Percentiles rank a stretch among this genome's conserved stretches.
Conservation (phyloP, 2,329 filamentous ascomycete species). For the Aspergillus cejpii region DNA sequence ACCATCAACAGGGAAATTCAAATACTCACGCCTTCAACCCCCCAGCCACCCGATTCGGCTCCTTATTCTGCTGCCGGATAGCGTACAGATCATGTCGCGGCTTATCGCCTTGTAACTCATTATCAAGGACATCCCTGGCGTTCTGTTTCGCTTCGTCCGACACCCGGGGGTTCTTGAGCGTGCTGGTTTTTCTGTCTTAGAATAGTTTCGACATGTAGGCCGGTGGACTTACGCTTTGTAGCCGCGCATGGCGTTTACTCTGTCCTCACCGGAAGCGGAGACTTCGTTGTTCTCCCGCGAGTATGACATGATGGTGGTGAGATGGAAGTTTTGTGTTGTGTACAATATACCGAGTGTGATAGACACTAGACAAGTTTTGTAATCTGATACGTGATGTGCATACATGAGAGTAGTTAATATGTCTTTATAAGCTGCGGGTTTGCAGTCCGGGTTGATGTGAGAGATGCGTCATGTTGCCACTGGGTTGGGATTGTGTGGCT, state of each 20-base stretch:
- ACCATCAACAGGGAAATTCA: background rate
- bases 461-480: slow-evolving; percentile 6
- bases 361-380: background rate
- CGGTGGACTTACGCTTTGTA: slow-evolving; percentile 20
- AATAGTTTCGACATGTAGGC: too few species aligned
- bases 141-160: slow-evolving; percentile 22
- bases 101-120: slow-evolving; percentile 15
- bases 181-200: slow-evolving; percentile 2
- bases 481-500: background rate
- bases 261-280: slow-evolving; percentile 12
- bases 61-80: slow-evolving; percentile 4
- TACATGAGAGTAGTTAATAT: too few species aligned
- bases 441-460: background rate
- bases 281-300: slow-evolving; percentile 9
- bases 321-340: too few species aligned
- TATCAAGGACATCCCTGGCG: slow-evolving; percentile 19
- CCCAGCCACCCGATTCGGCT: slow-evolving; percentile 11
- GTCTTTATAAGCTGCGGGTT: background rate
- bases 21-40: slow-evolving; percentile 18
- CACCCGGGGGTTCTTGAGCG: slow-evolving; percentile 16
- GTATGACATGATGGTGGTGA: slow-evolving; percentile 8
- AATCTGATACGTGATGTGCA: background rate
- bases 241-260: slow-evolving; percentile 15
- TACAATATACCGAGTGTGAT: too few species aligned
- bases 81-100: slow-evolving; percentile 13